Base-by-base conservation (phyloP, 208 protist species). In the Leishmania aethiopica region DNA sequence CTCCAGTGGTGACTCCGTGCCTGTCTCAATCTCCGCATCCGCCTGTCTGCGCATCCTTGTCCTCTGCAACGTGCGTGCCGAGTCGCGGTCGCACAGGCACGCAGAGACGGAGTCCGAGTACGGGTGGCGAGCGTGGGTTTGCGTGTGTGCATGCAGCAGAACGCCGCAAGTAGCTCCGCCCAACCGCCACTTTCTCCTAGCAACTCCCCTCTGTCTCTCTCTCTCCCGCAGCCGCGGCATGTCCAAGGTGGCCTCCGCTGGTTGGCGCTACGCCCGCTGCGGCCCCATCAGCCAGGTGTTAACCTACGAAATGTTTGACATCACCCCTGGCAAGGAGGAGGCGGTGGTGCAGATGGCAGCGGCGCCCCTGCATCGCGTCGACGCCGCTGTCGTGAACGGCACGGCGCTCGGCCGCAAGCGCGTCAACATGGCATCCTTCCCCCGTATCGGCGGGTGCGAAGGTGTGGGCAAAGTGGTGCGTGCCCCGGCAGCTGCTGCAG, bases 351-450 rank as follows among this genome's bases (percentile, higher is more conserved):
- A 95, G 75, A 89, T 96, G 77, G 49, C 87, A 19, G 60, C 75
- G n/a, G 90, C 90, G 25, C 90, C 93, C 0, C 72, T 96, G 17
- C 91, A 95, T 80, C 93, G 93, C 22, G 83, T 84, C 2, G 93
- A 95, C 72, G 90, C 93, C 1, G 91, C 90, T 15, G 83, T 96
- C 28, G 83, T 95, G 59, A 95, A 94, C 79, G 93, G 93, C 55
- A 91, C 90, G 13, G 93, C 86, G 40, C 86, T 96, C 0, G 86
- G 91, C 28, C 84, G 86, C 25, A 91, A 89, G 62, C 88, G 86
- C 15, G 87, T 90, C 2, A 70, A 67, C 53, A 81, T 89, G 80
- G 35, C 72, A 19, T 32, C 59, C 42, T 93, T 95, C 76, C 87
- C 90, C 6, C 82, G 91, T 49, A 74, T 96, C 22, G 91, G 88